These are phyloP conservation scores for Leccinum pellstonianum DNA, from an alignment of 768 basidiomycete species.

Conservation along the genomic window DNA sequence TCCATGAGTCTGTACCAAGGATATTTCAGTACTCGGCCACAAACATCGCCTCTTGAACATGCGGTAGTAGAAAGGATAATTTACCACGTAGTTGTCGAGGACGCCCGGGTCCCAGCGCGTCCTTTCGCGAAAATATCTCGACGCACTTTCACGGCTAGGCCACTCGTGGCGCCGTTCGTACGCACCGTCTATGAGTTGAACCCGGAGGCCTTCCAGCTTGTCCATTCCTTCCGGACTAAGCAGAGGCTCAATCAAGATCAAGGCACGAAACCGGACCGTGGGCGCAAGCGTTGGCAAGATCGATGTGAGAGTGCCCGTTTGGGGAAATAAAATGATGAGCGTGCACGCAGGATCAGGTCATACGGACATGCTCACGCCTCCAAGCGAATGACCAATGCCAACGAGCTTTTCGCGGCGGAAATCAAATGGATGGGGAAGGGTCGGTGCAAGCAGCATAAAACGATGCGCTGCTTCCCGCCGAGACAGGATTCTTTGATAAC, in stretches of 20 bases:
- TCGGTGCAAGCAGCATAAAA: slow-evolving; percentile 47
- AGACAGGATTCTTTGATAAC: too few species aligned
- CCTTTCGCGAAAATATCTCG: slow-evolving; percentile 34
- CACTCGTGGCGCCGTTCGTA: slow-evolving; percentile 52
- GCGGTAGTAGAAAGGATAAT: slow-evolving; percentile 18
- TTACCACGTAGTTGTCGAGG: slow-evolving; percentile 51
- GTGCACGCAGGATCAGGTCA: not conserved
- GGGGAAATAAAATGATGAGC: not conserved
- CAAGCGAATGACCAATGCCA: slow-evolving; percentile 69
- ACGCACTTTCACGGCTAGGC: slow-evolving; percentile 46
- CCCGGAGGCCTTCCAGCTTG: slow-evolving; percentile 42
- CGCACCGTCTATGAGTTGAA: slow-evolving; percentile 45
- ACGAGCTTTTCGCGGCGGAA: slow-evolving; percentile 52
- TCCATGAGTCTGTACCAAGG: slow-evolving; percentile 42
- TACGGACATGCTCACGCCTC: slow-evolving; percentile 60
- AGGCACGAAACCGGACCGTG: slow-evolving; percentile 42
- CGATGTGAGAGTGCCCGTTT: slow-evolving; percentile 36
- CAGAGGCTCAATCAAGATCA: slow-evolving; percentile 67
- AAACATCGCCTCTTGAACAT: not conserved
- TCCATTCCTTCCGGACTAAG: slow-evolving; percentile 49
- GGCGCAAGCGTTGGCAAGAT: slow-evolving; percentile 52
- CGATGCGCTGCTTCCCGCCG: slow-evolving; percentile 45
- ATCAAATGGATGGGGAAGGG: slow-evolving; percentile 41
- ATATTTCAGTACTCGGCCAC: not conserved
- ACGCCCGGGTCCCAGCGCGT: slow-evolving; percentile 54